Percentiles rank a stretch among this genome's conserved stretches.
Conservation (phyloP, 352 stramenopile genomes). For the Plasmopara muralis region DNA sequence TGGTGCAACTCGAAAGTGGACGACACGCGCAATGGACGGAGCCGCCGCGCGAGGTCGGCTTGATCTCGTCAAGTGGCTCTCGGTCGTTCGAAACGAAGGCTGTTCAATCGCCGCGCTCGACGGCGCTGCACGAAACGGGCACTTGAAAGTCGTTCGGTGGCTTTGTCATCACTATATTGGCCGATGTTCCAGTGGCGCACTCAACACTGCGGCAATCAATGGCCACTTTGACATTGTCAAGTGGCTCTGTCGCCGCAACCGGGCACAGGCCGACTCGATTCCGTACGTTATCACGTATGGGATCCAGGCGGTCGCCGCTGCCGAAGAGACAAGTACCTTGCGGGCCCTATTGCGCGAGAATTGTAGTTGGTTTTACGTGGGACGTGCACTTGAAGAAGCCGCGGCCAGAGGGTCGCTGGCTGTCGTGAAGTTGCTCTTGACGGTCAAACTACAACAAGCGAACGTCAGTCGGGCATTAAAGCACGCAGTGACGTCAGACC, state of each 20-base stretch:
- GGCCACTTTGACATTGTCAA: constrained; percentile 19
- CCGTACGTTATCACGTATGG: constrained; percentile 14
- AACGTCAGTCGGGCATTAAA: constrained; percentile 17
- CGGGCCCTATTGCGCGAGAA: constrained; percentile 12
- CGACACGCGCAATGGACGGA: constrained; percentile 15
- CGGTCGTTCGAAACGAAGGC: constrained; percentile 17
- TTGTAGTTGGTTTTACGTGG: constrained; percentile 15
- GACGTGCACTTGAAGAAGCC: constrained; percentile 14
- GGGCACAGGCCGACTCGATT: not conserved
- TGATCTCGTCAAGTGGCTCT: constrained; percentile 21
- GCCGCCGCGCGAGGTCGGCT: constrained; percentile 16
- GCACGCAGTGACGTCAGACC: constrained; percentile 6
- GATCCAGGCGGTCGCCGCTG: constrained; percentile 11
- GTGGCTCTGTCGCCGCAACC: constrained; percentile 17
- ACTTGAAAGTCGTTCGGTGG: constrained; percentile 21
- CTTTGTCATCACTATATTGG: constrained; percentile 14
- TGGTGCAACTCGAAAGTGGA: constrained; percentile 16
- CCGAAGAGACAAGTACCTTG: constrained; percentile 10
- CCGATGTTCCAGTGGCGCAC: constrained; percentile 16
- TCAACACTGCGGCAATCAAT: constrained; percentile 18
- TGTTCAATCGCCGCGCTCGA: constrained; percentile 20
- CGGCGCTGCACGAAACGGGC: constrained; percentile 14
- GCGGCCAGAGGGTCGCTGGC: constrained; percentile 8
- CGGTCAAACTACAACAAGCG: constrained; percentile 12
- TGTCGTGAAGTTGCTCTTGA: constrained; percentile 14